Evolutionary conservation across 2,329 filamentous ascomycete genomes (phyloP).

Genomic region (Microsporum ferrugineum): DNA sequence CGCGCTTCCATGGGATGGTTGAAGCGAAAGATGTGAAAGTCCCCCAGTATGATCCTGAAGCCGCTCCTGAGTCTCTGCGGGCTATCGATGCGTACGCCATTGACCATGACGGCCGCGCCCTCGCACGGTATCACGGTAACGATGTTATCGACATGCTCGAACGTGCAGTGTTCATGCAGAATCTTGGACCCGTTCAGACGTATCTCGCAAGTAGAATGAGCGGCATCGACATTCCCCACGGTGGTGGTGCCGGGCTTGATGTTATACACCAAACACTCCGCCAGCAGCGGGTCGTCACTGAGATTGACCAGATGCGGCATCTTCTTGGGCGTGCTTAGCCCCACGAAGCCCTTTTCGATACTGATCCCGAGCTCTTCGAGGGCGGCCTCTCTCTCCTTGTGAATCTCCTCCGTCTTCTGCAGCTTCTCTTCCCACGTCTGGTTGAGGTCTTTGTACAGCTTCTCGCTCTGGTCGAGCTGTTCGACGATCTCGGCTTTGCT

Average conservation of each 20-base stretch:
- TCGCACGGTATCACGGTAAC: constrained; percentile 85
- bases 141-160: constrained; percentile 84
- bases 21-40: constrained; percentile 95
- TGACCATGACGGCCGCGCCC: constrained; percentile 96
- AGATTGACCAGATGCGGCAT: constrained; percentile 98
- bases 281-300: constrained; percentile 84
- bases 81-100: constrained; percentile 78
- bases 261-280: constrained; percentile 95
- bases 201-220: constrained; percentile 73
- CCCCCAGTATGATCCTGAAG: constrained; percentile 86
- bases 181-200: constrained; percentile 90
- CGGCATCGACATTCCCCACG: constrained; percentile 77
- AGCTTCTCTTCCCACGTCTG: constrained; percentile 99
- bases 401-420: constrained; percentile 87
- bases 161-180: constrained; percentile 79
- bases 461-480: constrained; percentile 91
- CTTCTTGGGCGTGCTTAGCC: constrained; percentile 91
- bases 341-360: constrained; percentile 96
- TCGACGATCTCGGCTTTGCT: constrained; percentile 97
- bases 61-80: constrained; percentile 79
- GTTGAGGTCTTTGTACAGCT: constrained; percentile 88
- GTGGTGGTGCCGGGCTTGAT: constrained; percentile 90
- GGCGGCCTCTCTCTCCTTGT: constrained; percentile 91
- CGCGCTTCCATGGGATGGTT: constrained; percentile 95
- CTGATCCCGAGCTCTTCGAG: constrained; percentile 95